Evolutionary conservation across 768 basidiomycete genomes (phyloP), one percentile per base, ranked within the genome.

Genomic region (Amanita molliuscula): DNA sequence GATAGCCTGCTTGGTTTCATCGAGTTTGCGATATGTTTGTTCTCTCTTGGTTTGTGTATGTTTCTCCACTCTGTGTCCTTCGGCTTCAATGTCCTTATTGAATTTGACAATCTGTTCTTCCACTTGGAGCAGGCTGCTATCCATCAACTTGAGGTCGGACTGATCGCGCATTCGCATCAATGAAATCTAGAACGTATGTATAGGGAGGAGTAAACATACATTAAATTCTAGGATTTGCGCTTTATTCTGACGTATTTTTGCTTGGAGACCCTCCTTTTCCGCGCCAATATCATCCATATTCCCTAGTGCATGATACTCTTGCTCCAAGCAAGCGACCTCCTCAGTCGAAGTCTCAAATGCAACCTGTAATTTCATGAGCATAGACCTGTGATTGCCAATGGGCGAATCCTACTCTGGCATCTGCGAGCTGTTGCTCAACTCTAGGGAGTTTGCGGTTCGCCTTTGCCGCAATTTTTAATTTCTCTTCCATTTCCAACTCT

Each of bases 31-130:
- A 40, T 77, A 72, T 3, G 70, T 70, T 54, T 79, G 75, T 28
- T 85, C 78, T 15, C 77, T 80, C 58, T 81, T 82, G 10, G 67
- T 76, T 55, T 84, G 79, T 2, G 78, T 78, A 53, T 79, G 72
- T 4, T 67, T 66, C 52, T 69, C 80, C 65, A 77, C 70, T 36
- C 74, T 78, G 26, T 62, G 65, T 5, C 71, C 68, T 61, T 86
- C 84, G 28, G 68, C 69, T 5, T 56, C 64, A 41, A 91, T 81
- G 45, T 76, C 68, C 15, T 62, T 55, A 1, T 77, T 62, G n/a
- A 77, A 61, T 1, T 65, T 68, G 6, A 60, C 54, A 20, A 77
- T 67, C 37, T 66, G 61, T 1, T 54, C 54, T 5, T 67, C 66
- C 16, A 65, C 52, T 3, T 58, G 59, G 4, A 61, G 63, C 20